These are phyloP conservation scores for Phlegmacium glaucopus DNA, from an alignment of 768 basidiomycete genomes.

Conservation along the genomic window DNA sequence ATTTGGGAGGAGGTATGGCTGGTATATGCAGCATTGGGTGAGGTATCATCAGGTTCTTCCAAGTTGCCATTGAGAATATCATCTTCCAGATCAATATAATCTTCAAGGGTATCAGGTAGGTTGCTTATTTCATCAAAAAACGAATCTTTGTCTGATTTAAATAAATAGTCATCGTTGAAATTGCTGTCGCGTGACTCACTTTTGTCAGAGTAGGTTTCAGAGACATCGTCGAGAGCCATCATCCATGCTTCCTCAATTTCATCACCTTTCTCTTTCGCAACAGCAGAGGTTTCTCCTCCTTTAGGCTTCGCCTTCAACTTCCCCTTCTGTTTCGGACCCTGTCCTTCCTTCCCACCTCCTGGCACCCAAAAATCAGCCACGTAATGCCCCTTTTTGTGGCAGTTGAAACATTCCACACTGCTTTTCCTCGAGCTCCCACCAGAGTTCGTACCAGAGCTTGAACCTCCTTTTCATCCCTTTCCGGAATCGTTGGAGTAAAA, in stretches of 20 bases:
- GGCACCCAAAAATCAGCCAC: conserved; percentile 27
- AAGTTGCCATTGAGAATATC: too few relatives aligned
- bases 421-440: too few relatives aligned
- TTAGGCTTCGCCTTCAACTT: conserved; percentile 7
- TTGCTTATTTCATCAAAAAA: too few relatives aligned
- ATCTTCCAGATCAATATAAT: too few relatives aligned
- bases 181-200: too few relatives aligned
- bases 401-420: conserved; percentile 18
- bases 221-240: neutral
- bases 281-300: neutral
- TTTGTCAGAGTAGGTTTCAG: neutral
- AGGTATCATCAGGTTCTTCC: too few relatives aligned
- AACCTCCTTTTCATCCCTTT: neutral
- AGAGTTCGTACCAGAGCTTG: too few relatives aligned
- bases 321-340: conserved; percentile 15
- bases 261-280: neutral
- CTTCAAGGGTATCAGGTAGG: too few relatives aligned
- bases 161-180: too few relatives aligned
- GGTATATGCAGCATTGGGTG: conserved; percentile 1
- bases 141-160: too few relatives aligned
- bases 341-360: conserved; percentile 32
- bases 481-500: conserved; percentile 13
- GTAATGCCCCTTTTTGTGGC: conserved; percentile 19
- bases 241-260: neutral
- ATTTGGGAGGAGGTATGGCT: too few relatives aligned